Base-by-base conservation (phyloP, 2,329 filamentous ascomycete species). In the Cladophialophora carrionii region DNA sequence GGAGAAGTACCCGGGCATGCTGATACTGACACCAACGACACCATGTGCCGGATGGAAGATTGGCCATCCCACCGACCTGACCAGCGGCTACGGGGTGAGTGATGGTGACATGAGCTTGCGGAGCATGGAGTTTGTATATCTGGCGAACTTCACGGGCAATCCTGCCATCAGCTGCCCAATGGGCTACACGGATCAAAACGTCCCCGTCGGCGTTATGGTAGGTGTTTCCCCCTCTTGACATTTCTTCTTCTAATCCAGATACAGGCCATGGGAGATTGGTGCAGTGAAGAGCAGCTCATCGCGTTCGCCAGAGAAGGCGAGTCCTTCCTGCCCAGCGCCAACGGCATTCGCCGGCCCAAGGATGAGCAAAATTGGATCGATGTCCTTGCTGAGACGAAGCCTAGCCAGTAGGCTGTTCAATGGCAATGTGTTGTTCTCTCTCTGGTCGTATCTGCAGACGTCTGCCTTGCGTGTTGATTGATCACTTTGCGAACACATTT, bases 111-210 rank as follows among this genome's bases (percentile, higher is more conserved):
- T 79, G 66, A 88, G 86, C 17, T 80, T 96, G n/a, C 81, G 85
- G 29, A 90, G 86, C 73, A 96, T 96, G 91, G 86, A 89, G 76
- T 96, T 91, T 77, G 87, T 90, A 17, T 96, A 90, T 85, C 78
- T 96, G 41, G 90, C 92, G 6, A 97, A 97, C 77, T 88, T 92
- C 71, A 86, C 83, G 0, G 93, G 93, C 0, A 88, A 88, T 56
- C 93, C 93, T 0, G 87, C 90, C 0, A 84, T 96, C 12, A 87
- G 82, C 53, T 87, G 87, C 41, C 92, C 93, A 0, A 87, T 90
- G 10, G 92, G 91, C 0, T 96, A 92, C 77, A 73, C 72, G 32
- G 73, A 76, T 8, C 76, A 73, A 0, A 68, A 70, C 22, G 75
- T 85, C 0, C 83, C 84, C 0, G 77, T 85, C 2, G 84, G 84